Evolutionary conservation across 2,329 filamentous ascomycete genomes (phyloP).

Genomic region (Dactylellina drechsleri): DNA sequence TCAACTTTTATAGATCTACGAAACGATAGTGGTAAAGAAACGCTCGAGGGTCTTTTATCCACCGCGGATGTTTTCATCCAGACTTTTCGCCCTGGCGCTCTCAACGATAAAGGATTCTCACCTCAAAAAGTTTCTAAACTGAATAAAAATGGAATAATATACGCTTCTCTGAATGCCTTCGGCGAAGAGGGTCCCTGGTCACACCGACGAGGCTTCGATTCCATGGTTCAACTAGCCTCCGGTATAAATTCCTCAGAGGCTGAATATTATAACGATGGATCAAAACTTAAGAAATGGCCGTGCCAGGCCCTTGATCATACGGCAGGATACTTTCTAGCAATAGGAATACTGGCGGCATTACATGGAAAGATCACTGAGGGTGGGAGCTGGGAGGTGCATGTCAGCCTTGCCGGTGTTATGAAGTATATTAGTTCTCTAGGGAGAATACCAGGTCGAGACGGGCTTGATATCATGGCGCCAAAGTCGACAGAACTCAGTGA

Average conservation of each 20-base stretch:
- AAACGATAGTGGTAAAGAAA: slow-evolving; percentile 55
- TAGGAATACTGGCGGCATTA: slow-evolving; percentile 67
- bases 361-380: slow-evolving; percentile 64
- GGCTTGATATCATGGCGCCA: slow-evolving; percentile 2
- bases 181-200: slow-evolving; percentile 66
- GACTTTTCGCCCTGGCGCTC: slow-evolving; percentile 65
- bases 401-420: slow-evolving; percentile 69
- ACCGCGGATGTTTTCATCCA: slow-evolving; percentile 64
- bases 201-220: slow-evolving; percentile 67
- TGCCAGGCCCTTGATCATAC: slow-evolving; percentile 70
- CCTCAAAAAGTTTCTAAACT: slow-evolving; percentile 61
- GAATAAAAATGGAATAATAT: slow-evolving; percentile 64
- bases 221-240: slow-evolving; percentile 68
- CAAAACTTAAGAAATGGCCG: slow-evolving; percentile 64
- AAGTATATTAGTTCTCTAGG: slow-evolving; percentile 68
- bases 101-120: slow-evolving; percentile 64
- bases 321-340: slow-evolving; percentile 68
- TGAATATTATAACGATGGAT: slow-evolving; percentile 62
- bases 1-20: slow-evolving; percentile 61
- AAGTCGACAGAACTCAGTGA: background rate
- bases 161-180: slow-evolving; percentile 68
- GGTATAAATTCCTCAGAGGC: slow-evolving; percentile 70
- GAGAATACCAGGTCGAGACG: slow-evolving; percentile 40
- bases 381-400: slow-evolving; percentile 67
- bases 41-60: slow-evolving; percentile 60